Conservation (phyloP, 2,329 filamentous ascomycete species). For the Cladosporium halotolerans region DNA sequence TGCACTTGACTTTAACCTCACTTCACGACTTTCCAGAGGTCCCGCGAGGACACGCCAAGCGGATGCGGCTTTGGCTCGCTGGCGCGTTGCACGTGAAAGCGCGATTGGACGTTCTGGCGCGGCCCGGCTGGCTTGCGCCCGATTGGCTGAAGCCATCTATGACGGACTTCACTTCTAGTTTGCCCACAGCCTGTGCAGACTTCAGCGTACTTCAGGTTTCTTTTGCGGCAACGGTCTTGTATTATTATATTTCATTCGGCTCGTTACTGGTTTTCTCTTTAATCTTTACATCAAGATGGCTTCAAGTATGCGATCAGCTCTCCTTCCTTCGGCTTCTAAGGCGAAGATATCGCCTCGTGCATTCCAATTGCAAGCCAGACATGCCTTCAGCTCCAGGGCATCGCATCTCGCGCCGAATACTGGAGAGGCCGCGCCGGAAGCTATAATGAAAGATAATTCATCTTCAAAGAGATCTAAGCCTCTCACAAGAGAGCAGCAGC, state of each 20-base stretch:
- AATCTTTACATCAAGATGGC: background rate
- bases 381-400: conserved; percentile 17
- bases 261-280: background rate
- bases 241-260: background rate
- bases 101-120: background rate
- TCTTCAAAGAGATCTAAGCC: conserved; percentile 26
- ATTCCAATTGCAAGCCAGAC: conserved; percentile 26
- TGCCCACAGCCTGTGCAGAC: background rate
- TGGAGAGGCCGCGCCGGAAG: background rate
- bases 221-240: background rate
- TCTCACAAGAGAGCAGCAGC: conserved; percentile 62
- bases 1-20: too few relatives aligned
- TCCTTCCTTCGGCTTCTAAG: conserved; percentile 11
- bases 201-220: background rate
- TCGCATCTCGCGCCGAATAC: conserved; percentile 10
- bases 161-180: background rate
- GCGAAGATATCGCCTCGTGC: conserved; percentile 23
- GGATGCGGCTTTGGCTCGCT: too few relatives aligned
- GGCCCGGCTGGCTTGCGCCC: background rate
- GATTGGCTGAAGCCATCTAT: background rate
- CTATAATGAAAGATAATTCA: background rate
- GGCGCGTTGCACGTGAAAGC: background rate
- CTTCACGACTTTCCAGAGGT: too few relatives aligned
- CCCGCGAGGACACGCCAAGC: too few relatives aligned
- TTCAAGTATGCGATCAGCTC: background rate